Percentiles rank a stretch among this genome's conserved stretches.
phyloP scores from a whole-genome alignment of 306 rosid genomes.

The Quercus robur region DNA sequence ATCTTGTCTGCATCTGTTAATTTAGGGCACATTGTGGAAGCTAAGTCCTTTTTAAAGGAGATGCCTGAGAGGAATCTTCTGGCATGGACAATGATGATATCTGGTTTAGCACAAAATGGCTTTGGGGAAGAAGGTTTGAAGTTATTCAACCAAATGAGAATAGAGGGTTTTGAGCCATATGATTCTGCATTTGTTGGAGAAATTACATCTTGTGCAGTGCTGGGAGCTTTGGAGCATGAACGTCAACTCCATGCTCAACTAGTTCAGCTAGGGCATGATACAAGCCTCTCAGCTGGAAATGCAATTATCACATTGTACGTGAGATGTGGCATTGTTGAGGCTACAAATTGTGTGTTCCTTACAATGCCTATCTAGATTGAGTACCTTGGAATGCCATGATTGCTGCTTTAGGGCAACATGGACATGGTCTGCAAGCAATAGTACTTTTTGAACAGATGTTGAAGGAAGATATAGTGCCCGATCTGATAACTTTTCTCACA shows the following conservation, averaged over 20 bases:
- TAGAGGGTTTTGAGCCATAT: too few relatives aligned
- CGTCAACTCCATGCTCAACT: constrained; percentile 45
- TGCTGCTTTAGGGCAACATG: constrained; percentile 54
- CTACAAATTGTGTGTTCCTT: constrained; percentile 35
- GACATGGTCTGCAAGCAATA: constrained; percentile 28
- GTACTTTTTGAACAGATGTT: constrained; percentile 46
- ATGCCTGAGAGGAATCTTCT: constrained; percentile 6
- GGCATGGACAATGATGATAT: too few relatives aligned
- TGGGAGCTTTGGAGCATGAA: neutral
- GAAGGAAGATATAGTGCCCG: constrained; percentile 45
- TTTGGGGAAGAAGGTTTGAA: too few relatives aligned
- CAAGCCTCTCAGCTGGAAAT: constrained; percentile 47
- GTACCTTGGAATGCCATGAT: constrained; percentile 60
- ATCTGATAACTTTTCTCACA: constrained; percentile 48
- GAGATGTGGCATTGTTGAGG: constrained; percentile 48
- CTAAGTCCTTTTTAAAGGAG: constrained; percentile 31
- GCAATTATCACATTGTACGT: constrained; percentile 51
- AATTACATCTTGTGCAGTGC: too few relatives aligned
- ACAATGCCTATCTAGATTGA: constrained; percentile 52
- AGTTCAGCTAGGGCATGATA: constrained; percentile 31
- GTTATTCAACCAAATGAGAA: too few relatives aligned
- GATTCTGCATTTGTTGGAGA: too few relatives aligned
- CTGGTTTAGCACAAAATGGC: neutral
- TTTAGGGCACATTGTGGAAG: constrained; percentile 34
- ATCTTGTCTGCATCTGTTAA: constrained; percentile 44